Base-by-base conservation (phyloP, 2,329 filamentous ascomycete genomes). In the Xylariaceae sp. region DNA sequence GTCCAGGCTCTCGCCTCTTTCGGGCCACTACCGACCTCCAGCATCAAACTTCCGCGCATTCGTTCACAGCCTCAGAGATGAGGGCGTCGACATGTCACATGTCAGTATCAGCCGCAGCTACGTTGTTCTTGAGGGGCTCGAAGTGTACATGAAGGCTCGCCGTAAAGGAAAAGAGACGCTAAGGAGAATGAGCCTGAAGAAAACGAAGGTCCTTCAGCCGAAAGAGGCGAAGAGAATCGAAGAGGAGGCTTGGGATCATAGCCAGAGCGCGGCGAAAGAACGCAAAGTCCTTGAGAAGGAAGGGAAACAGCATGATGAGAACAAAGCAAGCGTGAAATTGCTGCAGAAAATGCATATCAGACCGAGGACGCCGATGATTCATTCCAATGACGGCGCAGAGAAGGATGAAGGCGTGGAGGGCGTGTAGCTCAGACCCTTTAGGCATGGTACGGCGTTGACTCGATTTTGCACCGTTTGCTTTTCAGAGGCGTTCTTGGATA, bases 21-120 rank as follows among this genome's bases (percentile, higher is more conserved):
- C 81, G 59, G 90, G 90, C 0, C 90, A 96, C 68, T 96, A 96
- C 66, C 82, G 90, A 1, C 90, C 90, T 0, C 89, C 90, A 0
- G 82, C 88, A 4, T 80, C 82, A 53, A 95, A 92, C 64, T 95
- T 96, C 63, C 82, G 87, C 30, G 84, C 86, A 1, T 95, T 96
- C 61, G 80, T 95, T 2, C 81, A 83, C 53, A 84, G 77, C 9
- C 74, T 96, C 5, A 82, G 84, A 58, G 82, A 85, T 1, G 80
- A 80, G 31, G 87, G 87, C 1, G 90, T 86, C 0, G 90, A 96
- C 66, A 87, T 91, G 80, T 82, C 78, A 12, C 84, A 81, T 22
- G 83, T 95, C 11, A 87, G 83, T 15, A 87, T 95, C 41, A 89
- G 85, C 39, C 85, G 90, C 59, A 86, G 86, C 1, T 96, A 95